Conservation (phyloP, 2,329 filamentous ascomycete genomes). For the Arthrobotrys sphaeroides region DNA sequence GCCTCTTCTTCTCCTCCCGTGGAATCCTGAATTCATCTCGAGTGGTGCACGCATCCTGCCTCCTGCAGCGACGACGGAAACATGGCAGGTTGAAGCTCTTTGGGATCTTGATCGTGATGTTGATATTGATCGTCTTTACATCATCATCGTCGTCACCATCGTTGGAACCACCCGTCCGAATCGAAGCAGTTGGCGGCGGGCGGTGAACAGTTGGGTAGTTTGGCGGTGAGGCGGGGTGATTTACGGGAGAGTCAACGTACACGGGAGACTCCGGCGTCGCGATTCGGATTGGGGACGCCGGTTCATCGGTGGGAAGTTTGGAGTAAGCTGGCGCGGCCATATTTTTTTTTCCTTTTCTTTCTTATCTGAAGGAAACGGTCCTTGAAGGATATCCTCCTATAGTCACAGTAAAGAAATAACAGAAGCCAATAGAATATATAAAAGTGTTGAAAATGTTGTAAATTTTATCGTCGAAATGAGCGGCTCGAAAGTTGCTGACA, state of each 20-base stretch:
- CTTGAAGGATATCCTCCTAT: not conserved
- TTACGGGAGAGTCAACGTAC: not conserved
- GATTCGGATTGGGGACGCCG: not conserved
- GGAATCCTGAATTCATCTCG: not conserved
- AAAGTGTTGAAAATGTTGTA: constrained; percentile 51
- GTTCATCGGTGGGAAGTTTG: constrained; percentile 14
- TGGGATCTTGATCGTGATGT: constrained; percentile 44
- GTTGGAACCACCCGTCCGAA: not conserved
- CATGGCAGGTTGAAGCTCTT: constrained; percentile 32
- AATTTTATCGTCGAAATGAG: constrained; percentile 25
- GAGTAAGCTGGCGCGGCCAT: constrained; percentile 15
- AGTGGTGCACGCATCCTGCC: not conserved
- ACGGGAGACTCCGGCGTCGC: not conserved
- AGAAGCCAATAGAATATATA: not conserved
- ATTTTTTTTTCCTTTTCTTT: too few species aligned
- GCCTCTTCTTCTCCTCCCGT: constrained; percentile 6
- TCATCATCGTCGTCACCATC: constrained; percentile 19
- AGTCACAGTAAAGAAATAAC: constrained; percentile 4
- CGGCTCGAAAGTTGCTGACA: constrained; percentile 32
- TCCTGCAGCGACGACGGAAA: constrained; percentile 27
- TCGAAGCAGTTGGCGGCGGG: constrained; percentile 6
- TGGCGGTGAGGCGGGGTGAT: not conserved
- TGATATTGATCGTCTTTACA: constrained; percentile 47
- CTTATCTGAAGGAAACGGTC: constrained; percentile 16
- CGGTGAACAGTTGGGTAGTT: constrained; percentile 16